phyloP scores from a whole-genome alignment of 164 flowering plant species.

The Saururus chinensis region DNA sequence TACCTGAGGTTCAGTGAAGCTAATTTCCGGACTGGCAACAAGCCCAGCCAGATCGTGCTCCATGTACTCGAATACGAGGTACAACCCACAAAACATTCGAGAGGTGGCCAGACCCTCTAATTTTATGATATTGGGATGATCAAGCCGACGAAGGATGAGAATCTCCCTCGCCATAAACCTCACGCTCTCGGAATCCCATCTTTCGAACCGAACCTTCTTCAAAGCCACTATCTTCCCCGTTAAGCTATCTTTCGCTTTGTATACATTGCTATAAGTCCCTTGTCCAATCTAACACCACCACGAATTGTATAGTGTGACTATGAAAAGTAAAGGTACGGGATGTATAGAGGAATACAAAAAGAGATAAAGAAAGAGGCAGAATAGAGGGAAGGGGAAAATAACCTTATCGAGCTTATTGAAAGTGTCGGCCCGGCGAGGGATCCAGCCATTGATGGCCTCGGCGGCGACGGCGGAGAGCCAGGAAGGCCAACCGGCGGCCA shows the following conservation, averaged over 20 bases:
- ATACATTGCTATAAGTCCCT: constrained; percentile 69
- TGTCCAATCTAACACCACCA: constrained; percentile 40
- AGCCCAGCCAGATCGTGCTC: constrained; percentile 92
- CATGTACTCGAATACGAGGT: constrained; percentile 62
- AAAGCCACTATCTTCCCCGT: constrained; percentile 38
- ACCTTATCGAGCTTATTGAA: constrained; percentile 43
- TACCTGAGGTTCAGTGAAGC: constrained; percentile 25
- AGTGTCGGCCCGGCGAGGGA: constrained; percentile 34
- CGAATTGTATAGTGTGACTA: no score
- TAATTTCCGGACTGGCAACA: constrained; percentile 51
- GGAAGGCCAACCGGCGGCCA: constrained; percentile 46
- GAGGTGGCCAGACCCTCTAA: constrained; percentile 25
- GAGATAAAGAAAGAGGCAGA: no score
- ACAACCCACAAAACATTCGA: constrained; percentile 47
- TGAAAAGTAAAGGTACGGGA: no score
- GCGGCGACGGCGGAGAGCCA: constrained; percentile 42
- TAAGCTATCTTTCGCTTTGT: constrained; percentile 54
- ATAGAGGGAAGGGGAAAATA: not conserved
- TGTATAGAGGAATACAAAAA: no score
- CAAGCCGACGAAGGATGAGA: constrained; percentile 36
- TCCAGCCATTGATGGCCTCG: constrained; percentile 43
- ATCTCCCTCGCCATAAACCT: constrained; percentile 86
- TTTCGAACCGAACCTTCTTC: constrained; percentile 42
- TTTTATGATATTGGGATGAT: constrained; percentile 25
- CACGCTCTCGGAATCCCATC: constrained; percentile 42